A percentile compares a stretch with the other conserved stretches of the same genome.
Conservation (phyloP, 345 rosid genomes). For the Eucalyptus polyanthemos region DNA sequence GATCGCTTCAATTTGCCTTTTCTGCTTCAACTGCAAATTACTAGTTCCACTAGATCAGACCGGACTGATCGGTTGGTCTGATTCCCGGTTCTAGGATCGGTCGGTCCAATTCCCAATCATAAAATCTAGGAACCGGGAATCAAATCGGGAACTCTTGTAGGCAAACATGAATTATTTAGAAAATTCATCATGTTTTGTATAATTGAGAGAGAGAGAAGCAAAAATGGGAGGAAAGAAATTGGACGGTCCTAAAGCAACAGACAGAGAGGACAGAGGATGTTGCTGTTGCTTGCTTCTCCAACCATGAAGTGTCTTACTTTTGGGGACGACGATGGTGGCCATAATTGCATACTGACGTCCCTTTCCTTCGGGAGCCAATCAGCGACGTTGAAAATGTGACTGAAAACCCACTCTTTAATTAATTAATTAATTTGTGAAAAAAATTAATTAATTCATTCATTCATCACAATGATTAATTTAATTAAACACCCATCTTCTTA, state of each 20-base stretch:
- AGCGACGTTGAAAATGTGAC: not conserved
- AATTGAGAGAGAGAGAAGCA: not conserved
- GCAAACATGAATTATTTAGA: not conserved
- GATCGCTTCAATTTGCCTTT: slow-evolving; percentile 30
- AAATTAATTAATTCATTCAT: not conserved
- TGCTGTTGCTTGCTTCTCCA: not conserved
- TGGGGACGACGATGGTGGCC: not conserved
- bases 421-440: not conserved
- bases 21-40: too few relatives aligned
- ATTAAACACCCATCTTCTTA: not conserved
- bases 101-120: rapidly evolving
- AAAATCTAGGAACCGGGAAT: rapidly evolving
- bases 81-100: rapidly evolving
- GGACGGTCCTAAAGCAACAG: not conserved
- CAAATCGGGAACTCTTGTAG: rapidly evolving
- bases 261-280: not conserved
- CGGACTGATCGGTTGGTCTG: rapidly evolving
- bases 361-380: not conserved
- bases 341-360: not conserved
- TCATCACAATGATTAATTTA: not conserved
- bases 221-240: not conserved
- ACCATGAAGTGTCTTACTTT: not conserved
- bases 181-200: too few relatives aligned
- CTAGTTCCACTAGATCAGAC: rapidly evolving
- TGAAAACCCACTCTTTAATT: not conserved